Evolutionary conservation across 192 early-diverging fungal species (phyloP).

Genomic region (Podila clonocystis): DNA sequence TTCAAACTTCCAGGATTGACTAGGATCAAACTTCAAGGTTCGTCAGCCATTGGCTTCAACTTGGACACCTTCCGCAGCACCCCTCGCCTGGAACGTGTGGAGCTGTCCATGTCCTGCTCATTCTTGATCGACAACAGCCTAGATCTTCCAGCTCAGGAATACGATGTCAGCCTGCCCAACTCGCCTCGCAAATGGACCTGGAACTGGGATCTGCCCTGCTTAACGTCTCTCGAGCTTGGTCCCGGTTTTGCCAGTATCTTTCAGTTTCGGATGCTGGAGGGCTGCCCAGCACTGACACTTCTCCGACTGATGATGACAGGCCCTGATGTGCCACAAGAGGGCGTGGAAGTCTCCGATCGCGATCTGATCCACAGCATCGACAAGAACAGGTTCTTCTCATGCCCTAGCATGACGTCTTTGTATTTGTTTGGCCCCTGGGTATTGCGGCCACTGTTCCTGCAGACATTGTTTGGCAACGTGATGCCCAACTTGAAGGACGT

Average conservation of each 20-base stretch:
- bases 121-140: not conserved
- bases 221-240: not conserved
- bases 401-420: too few relatives aligned
- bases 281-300: not conserved
- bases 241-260: not conserved
- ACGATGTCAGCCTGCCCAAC: not conserved
- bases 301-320: not conserved
- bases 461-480: too few relatives aligned
- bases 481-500: too few relatives aligned
- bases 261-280: not conserved
- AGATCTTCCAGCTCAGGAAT: not conserved
- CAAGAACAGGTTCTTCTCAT: too few relatives aligned
- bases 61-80: not conserved
- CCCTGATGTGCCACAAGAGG: too few relatives aligned
- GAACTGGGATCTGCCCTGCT: not conserved
- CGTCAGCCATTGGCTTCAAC: not conserved
- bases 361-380: too few relatives aligned
- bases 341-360: too few relatives aligned
- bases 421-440: too few relatives aligned
- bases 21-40: not conserved
- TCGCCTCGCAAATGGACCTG: not conserved
- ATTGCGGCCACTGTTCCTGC: too few relatives aligned
- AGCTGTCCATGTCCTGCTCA: not conserved
- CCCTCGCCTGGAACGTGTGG: not conserved
- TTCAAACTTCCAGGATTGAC: not conserved